Conservation (phyloP, 106 monocot species). For the Triglochin maritima region DNA sequence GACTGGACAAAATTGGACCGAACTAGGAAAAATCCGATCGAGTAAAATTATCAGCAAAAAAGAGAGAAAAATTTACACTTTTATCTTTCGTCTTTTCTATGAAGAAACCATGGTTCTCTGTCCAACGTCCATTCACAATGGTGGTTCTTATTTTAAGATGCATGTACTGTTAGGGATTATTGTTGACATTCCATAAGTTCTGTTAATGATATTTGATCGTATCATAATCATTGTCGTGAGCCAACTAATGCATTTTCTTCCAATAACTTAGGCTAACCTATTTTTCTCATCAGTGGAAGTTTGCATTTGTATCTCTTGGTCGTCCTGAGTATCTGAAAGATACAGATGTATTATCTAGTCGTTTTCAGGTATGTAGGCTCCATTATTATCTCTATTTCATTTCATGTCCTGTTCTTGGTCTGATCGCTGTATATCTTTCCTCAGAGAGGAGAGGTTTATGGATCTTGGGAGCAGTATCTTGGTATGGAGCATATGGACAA, state of each 20-base stretch:
- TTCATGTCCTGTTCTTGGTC: background rate
- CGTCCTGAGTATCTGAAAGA: slow-evolving; percentile 91
- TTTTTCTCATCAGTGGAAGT: slow-evolving; percentile 61
- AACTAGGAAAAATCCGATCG: no score
- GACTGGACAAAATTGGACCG: no score
- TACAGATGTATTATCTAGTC: slow-evolving; percentile 59
- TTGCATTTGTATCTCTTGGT: slow-evolving; percentile 81
- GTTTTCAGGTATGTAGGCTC: slow-evolving; percentile 51
- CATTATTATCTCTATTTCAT: background rate
- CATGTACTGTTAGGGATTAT: no score
- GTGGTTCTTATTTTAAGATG: no score
- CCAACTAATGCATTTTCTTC: no score
- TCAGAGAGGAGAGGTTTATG: slow-evolving; percentile 90
- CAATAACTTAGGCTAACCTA: no score
- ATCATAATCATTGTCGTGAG: background rate
- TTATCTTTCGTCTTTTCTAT: no score
- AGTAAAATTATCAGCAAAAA: no score
- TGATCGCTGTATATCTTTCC: background rate
- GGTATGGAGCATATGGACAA: slow-evolving; percentile 81
- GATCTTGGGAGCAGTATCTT: slow-evolving; percentile 97
- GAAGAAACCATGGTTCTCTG: no score
- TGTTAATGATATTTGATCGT: background rate
- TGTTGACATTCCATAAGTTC: no score
- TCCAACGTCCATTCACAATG: no score
- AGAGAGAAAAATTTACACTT: no score